phyloP scores from a whole-genome alignment of 1,284 basidiomycete species.

The Neonothopanus nambi region DNA sequence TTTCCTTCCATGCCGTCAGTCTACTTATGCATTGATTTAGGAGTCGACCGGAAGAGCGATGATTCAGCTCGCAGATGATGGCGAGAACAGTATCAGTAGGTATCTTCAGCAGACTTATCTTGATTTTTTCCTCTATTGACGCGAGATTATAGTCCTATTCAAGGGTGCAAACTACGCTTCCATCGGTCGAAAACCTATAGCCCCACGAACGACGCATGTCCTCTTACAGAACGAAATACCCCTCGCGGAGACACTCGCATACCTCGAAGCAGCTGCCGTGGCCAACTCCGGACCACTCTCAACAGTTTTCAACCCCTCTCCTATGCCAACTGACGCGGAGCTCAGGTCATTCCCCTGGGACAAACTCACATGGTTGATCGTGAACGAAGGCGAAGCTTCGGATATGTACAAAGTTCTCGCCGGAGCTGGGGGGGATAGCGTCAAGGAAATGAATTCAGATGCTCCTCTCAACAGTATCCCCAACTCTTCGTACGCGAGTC shows the following conservation, averaged over 20 bases:
- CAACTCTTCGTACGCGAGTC: conserved; percentile 9
- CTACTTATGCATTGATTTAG: conserved; percentile 25
- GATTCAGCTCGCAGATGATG: conserved; percentile 53
- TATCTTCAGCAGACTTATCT: background rate
- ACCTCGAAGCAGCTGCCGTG: conserved; percentile 24
- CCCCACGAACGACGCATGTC: conserved; percentile 42
- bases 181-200: conserved; percentile 31
- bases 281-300: conserved; percentile 19
- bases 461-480: background rate
- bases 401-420: conserved; percentile 35
- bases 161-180: conserved; percentile 54
- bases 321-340: conserved; percentile 42
- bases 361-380: conserved; percentile 51
- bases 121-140: conserved; percentile 1
- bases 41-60: conserved; percentile 55
- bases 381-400: conserved; percentile 52
- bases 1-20: background rate
- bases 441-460: background rate
- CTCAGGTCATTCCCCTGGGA: conserved; percentile 49
- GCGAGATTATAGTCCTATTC: conserved; percentile 43
- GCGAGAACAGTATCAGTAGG: conserved; percentile 62
- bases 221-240: conserved; percentile 62
- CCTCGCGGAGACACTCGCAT: conserved; percentile 38
- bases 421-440: conserved; percentile 13
- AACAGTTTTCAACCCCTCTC: conserved; percentile 57